Percentiles rank a stretch among this genome's conserved stretches.
phyloP scores from a whole-genome alignment of 257 asterid species.

The Solanum raphanifolium region DNA sequence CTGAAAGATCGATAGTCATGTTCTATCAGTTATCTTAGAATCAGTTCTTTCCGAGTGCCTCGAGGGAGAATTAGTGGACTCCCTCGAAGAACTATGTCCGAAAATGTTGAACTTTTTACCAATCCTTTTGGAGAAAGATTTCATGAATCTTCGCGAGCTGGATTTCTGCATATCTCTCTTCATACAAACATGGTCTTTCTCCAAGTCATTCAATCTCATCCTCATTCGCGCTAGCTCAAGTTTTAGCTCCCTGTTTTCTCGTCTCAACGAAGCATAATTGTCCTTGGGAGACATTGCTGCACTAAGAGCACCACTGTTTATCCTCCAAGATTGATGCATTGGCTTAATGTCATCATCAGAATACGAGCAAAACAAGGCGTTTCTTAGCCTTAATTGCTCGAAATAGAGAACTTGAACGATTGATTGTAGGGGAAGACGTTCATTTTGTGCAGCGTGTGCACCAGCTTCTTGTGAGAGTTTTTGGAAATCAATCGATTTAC shows the following conservation, averaged over 20 bases:
- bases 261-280: constrained; percentile 81
- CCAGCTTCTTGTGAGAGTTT: constrained; percentile 89
- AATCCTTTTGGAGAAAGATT: constrained; percentile 70
- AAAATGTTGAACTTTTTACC: constrained; percentile 53
- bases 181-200: constrained; percentile 88
- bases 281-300: constrained; percentile 94
- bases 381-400: constrained; percentile 80
- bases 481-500: constrained; percentile 81
- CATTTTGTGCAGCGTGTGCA: constrained; percentile 93
- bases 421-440: constrained; percentile 86
- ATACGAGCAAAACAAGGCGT: constrained; percentile 48
- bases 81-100: constrained; percentile 56
- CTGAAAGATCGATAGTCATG: constrained; percentile 20
- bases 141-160: constrained; percentile 57
- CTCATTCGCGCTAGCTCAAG: constrained; percentile 85
- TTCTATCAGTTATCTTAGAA: constrained; percentile 51
- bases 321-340: constrained; percentile 78
- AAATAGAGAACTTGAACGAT: constrained; percentile 86
- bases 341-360: constrained; percentile 87
- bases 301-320: constrained; percentile 83
- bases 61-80: constrained; percentile 64
- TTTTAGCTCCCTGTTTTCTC: constrained; percentile 85
- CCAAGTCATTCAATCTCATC: constrained; percentile 89
- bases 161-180: constrained; percentile 85
- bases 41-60: constrained; percentile 70